Evolutionary conservation across 805 yeast genomes (phyloP), one percentile per base, ranked within the genome.

Genomic region (Dipodascus albidus): DNA sequence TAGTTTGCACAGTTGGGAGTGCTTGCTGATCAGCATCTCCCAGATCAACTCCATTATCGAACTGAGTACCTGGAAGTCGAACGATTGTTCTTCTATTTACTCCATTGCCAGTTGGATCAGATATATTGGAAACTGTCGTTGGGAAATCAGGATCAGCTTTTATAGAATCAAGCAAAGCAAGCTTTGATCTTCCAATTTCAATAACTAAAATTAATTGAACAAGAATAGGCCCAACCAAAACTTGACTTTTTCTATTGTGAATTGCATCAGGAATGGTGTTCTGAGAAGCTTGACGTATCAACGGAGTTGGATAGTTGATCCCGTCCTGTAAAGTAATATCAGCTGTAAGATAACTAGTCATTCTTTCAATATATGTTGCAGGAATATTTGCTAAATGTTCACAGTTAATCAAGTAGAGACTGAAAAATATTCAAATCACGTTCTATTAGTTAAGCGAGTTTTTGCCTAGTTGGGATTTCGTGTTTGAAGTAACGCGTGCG

Each of bases 181-280:
- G 64, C 52, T 63, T 64, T 51, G 70, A 64, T 19, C 48, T 53
- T 20, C 64, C 52, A 35, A 64, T 59, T 51, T 59, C 54, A 35
- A 52, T 47, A 11, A 57, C 49, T 31, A 60, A 63, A n/a, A 61
- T 52, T 2, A 61, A 53, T 24, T 54, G 60, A 11, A 60, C 56
- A 35, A 55, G 50, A 8, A 58, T 27, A 3, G 60, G 60, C 14
- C 57, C 55, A 19, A 19, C 38, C 4, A 48, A 51, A n/a, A 42
- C 33, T n/a, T 15, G 14, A 23, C 31, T 22, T 27, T 47, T 47
- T 6, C 31, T 3, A 17, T 9, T 22, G 22, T 47, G n/a, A 47
- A 47, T 47, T 4, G 14, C 31, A 8, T 9, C n/a, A 6, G 49
- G 23, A 9, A 47, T 38, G 20, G 17, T 38, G 44, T 38, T 38